Percentiles rank a stretch among this genome's conserved stretches.
phyloP scores from a whole-genome alignment of 495 filamentous ascomycete genomes.

The Trichoderma gamsii region DNA sequence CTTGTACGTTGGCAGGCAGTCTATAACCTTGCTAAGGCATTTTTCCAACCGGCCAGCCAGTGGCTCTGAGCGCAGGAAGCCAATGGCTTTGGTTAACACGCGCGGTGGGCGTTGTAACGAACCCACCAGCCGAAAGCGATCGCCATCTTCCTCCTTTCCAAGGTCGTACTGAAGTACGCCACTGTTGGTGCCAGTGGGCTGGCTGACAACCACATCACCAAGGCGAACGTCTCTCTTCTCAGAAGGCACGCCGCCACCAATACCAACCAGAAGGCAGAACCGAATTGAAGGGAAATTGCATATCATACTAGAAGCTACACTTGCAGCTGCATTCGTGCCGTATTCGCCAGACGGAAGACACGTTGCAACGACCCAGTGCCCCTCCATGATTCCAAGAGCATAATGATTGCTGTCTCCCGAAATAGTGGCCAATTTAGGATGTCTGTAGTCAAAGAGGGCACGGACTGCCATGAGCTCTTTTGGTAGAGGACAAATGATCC shows the following conservation, averaged over 20 bases:
- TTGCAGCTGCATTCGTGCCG: constrained; percentile 29
- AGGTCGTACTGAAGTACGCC: constrained; percentile 36
- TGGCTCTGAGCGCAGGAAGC: constrained; percentile 21
- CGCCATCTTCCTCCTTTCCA: constrained; percentile 30
- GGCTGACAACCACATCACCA: constrained; percentile 37
- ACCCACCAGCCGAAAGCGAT: constrained; percentile 32
- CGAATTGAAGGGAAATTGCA: constrained; percentile 32
- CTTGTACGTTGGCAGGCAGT: constrained; percentile 20
- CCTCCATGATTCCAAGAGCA: constrained; percentile 26
- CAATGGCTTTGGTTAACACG: constrained; percentile 25
- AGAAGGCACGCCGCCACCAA: constrained; percentile 34
- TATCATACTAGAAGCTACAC: constrained; percentile 27
- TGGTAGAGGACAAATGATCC: not conserved
- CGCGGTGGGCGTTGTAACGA: constrained; percentile 19
- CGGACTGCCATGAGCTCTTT: not conserved
- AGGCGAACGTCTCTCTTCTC: constrained; percentile 31
- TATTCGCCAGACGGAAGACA: constrained; percentile 30
- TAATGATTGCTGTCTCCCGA: constrained; percentile 23
- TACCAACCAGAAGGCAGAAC: constrained; percentile 39
- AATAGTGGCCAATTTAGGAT: not conserved
- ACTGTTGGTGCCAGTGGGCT: constrained; percentile 23
- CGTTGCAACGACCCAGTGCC: constrained; percentile 38
- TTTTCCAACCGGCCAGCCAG: constrained; percentile 17
- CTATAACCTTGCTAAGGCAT: constrained; percentile 23
- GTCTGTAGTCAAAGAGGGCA: not conserved